Base-by-base conservation (phyloP, 257 asterid genomes). In the Leonotis leonurus region DNA sequence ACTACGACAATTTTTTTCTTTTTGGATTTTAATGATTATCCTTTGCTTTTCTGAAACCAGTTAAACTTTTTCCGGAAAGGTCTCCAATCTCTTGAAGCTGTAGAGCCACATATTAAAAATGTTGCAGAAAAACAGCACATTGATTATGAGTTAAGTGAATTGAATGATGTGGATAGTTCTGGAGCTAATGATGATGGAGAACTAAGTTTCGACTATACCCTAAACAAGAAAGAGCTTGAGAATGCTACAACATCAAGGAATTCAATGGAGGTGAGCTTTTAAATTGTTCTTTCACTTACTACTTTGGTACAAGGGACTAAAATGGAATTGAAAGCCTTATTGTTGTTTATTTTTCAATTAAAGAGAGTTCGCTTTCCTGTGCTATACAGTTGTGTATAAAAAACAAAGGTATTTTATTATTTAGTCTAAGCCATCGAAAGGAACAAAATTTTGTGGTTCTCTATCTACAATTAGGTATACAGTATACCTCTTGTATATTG, bases 1-100 rank as follows among this genome's bases (percentile, higher is more conserved):
- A 20, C 53, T 51, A 37, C 63, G 29, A 13, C 32, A 8, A 3
- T 0, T 27, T n/a, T n/a, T n/a, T n/a, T 56, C 17, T 52, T 55
- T 27, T 40, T 53, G 24, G 45, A 72, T 65, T 72, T 18, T 72
- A 29, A 29, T 62, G 52, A 54, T 56, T 71, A 33, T 29, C 45
- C 32, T 60, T 56, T 40, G 30, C 18, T 69, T 61, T 56, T 48
- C 53, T 64, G 77, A 76, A 50, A 77, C 29, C 89, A 91, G 98
- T 70, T 88, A 56, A 80, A 79, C 70, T 91, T 91, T 72, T 91
- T 91, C 70, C 95, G 92, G 55, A 88, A 72, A 78, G 98, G 95
- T 69, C 84, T 88, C 25, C 86, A 84, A 64, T 82, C 90, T 71
- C 95, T 91, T n/a, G 96, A 86, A 82, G 83, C 90, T 51, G 88